Percentiles rank a stretch among this genome's conserved stretches.
These are phyloP conservation scores for Cryphonectria parasitica DNA, from an alignment of 2,329 filamentous ascomycete genomes.

Conservation along the genomic window DNA sequence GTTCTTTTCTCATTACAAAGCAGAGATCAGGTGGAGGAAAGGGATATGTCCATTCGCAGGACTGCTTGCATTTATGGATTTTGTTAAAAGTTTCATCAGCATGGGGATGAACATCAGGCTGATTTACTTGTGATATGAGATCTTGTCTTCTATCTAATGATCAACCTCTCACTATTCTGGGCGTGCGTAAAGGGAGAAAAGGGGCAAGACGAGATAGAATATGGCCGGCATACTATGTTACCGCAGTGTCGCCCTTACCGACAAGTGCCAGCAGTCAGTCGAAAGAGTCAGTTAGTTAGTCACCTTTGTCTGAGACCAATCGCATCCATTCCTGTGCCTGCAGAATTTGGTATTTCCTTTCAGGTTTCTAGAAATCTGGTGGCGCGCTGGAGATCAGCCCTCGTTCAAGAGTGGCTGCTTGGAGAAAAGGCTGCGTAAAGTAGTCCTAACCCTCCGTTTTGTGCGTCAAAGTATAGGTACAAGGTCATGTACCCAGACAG, in stretches of 20 bases:
- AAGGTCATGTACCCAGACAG: conserved; percentile 10
- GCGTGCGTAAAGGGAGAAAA: background rate
- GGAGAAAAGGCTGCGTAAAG: background rate
- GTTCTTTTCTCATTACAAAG: conserved; percentile 28
- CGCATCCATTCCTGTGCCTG: background rate
- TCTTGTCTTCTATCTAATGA: background rate
- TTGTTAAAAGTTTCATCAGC: background rate
- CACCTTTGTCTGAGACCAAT: background rate
- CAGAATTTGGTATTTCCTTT: background rate
- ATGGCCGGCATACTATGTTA: background rate
- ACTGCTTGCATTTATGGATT: background rate
- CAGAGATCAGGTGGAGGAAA: background rate
- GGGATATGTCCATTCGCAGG: background rate
- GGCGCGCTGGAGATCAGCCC: background rate
- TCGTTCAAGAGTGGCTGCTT: background rate
- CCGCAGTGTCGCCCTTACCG: background rate
- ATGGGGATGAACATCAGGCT: background rate
- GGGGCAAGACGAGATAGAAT: background rate
- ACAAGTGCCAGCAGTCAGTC: background rate
- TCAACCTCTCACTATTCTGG: background rate
- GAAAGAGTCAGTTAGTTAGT: background rate
- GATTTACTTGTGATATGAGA: background rate
- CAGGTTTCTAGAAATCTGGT: background rate
- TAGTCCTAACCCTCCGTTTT: conserved; percentile 1
- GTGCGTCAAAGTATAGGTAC: background rate